Base-by-base conservation (phyloP, 2,329 filamentous ascomycete genomes). In the Ophiostoma quercus region DNA sequence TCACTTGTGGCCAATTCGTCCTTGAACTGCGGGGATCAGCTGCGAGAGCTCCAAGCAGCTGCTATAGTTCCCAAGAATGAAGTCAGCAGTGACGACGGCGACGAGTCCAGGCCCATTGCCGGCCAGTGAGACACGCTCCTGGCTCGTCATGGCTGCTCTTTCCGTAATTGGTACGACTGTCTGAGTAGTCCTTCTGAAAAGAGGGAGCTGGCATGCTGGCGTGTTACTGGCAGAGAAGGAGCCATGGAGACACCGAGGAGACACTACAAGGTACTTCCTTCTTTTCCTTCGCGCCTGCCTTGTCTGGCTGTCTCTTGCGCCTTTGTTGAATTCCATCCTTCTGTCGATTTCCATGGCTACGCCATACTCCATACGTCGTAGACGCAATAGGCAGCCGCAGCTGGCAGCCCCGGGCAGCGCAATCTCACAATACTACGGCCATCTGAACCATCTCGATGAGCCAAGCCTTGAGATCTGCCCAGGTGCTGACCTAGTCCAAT, bases 51-150 rank as follows among this genome's bases (percentile, higher is more conserved):
- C 32, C 62, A 37, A n/a, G 62, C 12, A 65, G 62, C 62, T 37
- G 32, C 54, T 60, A 2, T 60, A 60, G 54, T 60, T 29, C 54
- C 29, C 29, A 63, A 63, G 60, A 63, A 63, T 63, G 60, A 63
- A 63, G 60, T 37, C 25, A 63, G 60, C 19, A 63, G 60, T 63
- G 60, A 63, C 22, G 60, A 63, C 60, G 60, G 25, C 60, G 14
- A 63, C 60, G 29, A 37, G 60, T 37, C 60, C 25, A 63, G 60
- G n/a, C 5, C 29, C 60, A 37, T 12, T 63, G 54, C 54, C 60
- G 34, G 25, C 22, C 60, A 37, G 60, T 63, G 60, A 57, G 25
- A 57, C 51, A 57, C 7, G 43, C 43, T 7, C 7, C 8, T 16
- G 43, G 43, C 7, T 47, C 43, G 43, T 47, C 43, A 47, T 57